Evolutionary conservation across 345 rosid species (phyloP).

Genomic region (Balakata baccata): DNA sequence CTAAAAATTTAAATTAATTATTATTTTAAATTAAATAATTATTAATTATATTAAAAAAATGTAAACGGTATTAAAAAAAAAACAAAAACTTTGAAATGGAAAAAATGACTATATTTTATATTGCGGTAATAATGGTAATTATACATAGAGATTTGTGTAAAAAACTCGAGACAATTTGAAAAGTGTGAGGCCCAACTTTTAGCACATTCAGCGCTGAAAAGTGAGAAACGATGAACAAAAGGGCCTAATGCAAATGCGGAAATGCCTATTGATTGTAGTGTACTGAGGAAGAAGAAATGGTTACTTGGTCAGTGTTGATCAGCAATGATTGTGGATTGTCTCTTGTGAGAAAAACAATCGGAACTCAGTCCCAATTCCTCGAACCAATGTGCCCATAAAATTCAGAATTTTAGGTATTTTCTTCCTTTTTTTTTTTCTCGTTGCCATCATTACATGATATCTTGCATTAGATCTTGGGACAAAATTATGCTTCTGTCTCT

Average conservation of each 20-base stretch:
- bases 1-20: too few relatives aligned
- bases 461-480: conserved; percentile 18
- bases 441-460: conserved; percentile 21
- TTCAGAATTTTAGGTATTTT: neutral
- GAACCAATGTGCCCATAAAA: neutral
- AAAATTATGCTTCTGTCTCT: neutral
- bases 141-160: too few relatives aligned
- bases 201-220: conserved; percentile 2
- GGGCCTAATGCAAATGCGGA: too few relatives aligned
- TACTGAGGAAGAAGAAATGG: neutral
- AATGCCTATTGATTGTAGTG: neutral
- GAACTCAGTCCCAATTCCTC: too few relatives aligned
- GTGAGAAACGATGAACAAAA: too few relatives aligned
- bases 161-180: too few relatives aligned
- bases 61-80: too few relatives aligned
- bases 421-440: conserved; percentile 6
- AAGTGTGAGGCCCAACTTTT: neutral
- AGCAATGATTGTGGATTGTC: conserved; percentile 27
- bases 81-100: too few relatives aligned
- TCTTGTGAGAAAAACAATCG: conserved; percentile 9
- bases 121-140: too few relatives aligned
- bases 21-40: too few relatives aligned
- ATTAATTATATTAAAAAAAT: too few relatives aligned
- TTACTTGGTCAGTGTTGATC: neutral
- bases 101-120: too few relatives aligned